Evolutionary conservation across 768 basidiomycete species (phyloP), one percentile per base, ranked within the genome.

Genomic region (Termitomyces titanicus): DNA sequence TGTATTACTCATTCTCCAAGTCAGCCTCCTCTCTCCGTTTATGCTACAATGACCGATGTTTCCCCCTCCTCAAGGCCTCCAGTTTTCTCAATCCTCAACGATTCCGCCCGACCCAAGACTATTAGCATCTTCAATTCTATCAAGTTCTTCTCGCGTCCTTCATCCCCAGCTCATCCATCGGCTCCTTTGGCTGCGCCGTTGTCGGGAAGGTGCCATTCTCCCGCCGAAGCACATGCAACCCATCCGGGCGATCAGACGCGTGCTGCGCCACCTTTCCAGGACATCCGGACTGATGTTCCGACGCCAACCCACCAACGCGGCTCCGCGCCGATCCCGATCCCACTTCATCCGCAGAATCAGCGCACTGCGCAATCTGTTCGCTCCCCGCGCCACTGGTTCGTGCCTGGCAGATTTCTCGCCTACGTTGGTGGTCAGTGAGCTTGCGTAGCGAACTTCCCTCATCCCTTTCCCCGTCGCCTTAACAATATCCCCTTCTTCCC

Each of bases 351-450:
- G 66, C 68, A 68, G 59, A 59, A 62, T 53, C 62, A 56, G 45
- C 53, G 67, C 42, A 20, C 53, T 60, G 40, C 61, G 48, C 54
- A 62, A 52, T 33, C 27, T 56, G 27, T 66, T 61, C 72, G 78
- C 54, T 68, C 78, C 54, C 72, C 75, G 62, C 75, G 78, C 35
- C 70, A 75, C 60, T 84, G 82, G 82, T 82, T 83, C 65, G 76
- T 77, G 51, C 74, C 80, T 27, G 76, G 76, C 66, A 77, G 77
- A 67, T 64, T 83, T 59, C 79, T 81, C 61, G 64, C 74, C 58
- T 71, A 77, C 46, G 64, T 75, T 51, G 74, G 73, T 52, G 72
- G 69, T 44, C 59, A 62, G 56, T 64, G 60, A 66, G 46, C 18
- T 48, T 13, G 53, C 38, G 6, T 56, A 60, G 59, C 33, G 34